Evolutionary conservation across 2,329 filamentous ascomycete genomes (phyloP).

Genomic region (Pseudopyricularia cyperi): DNA sequence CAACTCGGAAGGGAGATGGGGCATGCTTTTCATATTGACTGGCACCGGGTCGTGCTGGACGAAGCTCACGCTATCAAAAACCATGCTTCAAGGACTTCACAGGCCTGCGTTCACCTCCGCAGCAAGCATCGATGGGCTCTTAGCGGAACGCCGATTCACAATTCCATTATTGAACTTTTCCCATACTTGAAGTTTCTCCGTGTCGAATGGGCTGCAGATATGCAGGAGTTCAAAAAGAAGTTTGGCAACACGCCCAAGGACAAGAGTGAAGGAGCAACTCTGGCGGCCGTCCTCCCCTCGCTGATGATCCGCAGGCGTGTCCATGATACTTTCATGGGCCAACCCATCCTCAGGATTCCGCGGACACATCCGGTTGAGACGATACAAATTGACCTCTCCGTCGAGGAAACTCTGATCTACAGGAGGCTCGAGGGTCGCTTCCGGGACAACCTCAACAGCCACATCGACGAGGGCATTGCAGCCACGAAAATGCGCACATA

Average conservation of each 20-base stretch:
- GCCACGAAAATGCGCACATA: background rate
- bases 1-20: constrained; percentile 18
- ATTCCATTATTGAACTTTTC: constrained; percentile 9
- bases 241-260: constrained; percentile 6
- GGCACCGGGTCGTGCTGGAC: constrained; percentile 41
- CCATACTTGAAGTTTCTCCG: constrained; percentile 6
- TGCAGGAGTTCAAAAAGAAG: constrained; percentile 4
- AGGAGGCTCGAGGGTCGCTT: constrained; percentile 1
- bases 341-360: constrained; percentile 14
- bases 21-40: constrained; percentile 23
- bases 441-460: constrained; percentile 1
- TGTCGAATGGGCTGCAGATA: constrained; percentile 5
- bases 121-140: constrained; percentile 21
- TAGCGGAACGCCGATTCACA: constrained; percentile 22
- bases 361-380: constrained; percentile 2
- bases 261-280: background rate
- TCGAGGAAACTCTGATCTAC: constrained; percentile 11
- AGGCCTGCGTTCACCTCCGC: constrained; percentile 7
- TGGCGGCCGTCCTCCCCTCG: constrained; percentile 6
- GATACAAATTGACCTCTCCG: constrained; percentile 12
- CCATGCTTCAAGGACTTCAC: constrained; percentile 14
- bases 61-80: constrained; percentile 46
- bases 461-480: background rate
- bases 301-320: constrained; percentile 4
- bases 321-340: constrained; percentile 15